A percentile compares a stretch with the other conserved stretches of the same genome.
Evolutionary conservation across 768 basidiomycete genomes (phyloP).

Genomic region (Rubroboletus satanas): DNA sequence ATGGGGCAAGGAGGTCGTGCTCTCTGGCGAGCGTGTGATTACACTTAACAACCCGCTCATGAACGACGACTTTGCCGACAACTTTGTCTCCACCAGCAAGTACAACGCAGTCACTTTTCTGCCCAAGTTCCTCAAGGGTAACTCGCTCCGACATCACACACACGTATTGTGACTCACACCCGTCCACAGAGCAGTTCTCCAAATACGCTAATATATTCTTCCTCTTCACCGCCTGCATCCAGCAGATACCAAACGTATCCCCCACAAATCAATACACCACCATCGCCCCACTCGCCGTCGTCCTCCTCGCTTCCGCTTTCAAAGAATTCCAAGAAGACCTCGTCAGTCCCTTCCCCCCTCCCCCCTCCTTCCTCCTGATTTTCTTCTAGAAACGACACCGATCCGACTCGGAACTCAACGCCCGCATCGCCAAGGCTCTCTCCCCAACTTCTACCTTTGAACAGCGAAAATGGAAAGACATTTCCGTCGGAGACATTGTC

Average conservation of each 20-base stretch:
- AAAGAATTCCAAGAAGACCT: slow-evolving; percentile 96
- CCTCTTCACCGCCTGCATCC: slow-evolving; percentile 94
- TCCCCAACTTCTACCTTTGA: slow-evolving; percentile 59
- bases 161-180: slow-evolving; percentile 2
- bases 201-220: slow-evolving; percentile 99
- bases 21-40: slow-evolving; percentile 73
- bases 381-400: slow-evolving; percentile 85
- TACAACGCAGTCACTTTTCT: slow-evolving; percentile 86
- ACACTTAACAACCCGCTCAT: slow-evolving; percentile 72
- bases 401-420: slow-evolving; percentile 89
- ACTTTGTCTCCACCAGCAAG: slow-evolving; percentile 92
- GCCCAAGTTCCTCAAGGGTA: slow-evolving; percentile 91
- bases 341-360: slow-evolving; percentile 26
- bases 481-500: slow-evolving; percentile 88
- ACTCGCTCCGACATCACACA: slow-evolving; percentile 20
- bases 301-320: slow-evolving; percentile 89
- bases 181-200: slow-evolving; percentile 83
- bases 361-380: neutral
- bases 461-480: slow-evolving; percentile 81
- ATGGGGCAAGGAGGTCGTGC: slow-evolving; percentile 67
- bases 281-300: slow-evolving; percentile 83
- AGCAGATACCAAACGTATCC: slow-evolving; percentile 97
- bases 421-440: slow-evolving; percentile 76
- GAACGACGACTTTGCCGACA: slow-evolving; percentile 67
- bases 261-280: slow-evolving; percentile 96